A percentile compares a stretch with the other conserved stretches of the same genome.
Conservation (phyloP, 345 rosid genomes). For the Brassica incana region DNA sequence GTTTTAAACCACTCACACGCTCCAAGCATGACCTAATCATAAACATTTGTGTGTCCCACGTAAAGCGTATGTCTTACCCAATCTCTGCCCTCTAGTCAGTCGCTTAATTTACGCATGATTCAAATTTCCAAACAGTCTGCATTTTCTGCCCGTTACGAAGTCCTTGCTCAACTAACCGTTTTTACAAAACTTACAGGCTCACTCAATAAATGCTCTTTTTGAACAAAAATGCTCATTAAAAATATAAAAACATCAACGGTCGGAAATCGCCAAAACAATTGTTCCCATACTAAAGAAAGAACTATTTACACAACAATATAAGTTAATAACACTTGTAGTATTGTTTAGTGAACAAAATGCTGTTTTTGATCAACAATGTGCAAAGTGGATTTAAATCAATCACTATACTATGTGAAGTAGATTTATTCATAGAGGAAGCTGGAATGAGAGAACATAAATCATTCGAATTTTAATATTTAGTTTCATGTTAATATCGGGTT, state of each 20-base stretch:
- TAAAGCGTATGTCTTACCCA: background rate
- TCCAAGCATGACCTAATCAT: slow-evolving; percentile 11
- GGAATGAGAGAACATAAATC: background rate
- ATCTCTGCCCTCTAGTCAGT: background rate
- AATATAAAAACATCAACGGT: background rate
- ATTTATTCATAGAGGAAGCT: background rate
- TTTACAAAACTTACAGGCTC: background rate
- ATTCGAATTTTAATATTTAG: background rate
- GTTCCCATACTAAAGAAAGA: background rate
- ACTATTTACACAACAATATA: background rate
- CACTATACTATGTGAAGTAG: background rate
- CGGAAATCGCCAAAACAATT: background rate
- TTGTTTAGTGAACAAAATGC: background rate
- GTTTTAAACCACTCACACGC: background rate
- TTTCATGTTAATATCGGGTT: background rate
- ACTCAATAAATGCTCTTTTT: slow-evolving; percentile 14
- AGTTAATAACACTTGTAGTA: background rate
- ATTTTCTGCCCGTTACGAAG: slow-evolving; percentile 33
- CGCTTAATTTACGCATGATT: slow-evolving; percentile 2
- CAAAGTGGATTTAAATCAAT: background rate
- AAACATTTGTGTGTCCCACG: slow-evolving; percentile 2
- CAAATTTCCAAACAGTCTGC: background rate
- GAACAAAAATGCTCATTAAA: no score
- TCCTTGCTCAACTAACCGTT: slow-evolving; percentile 25
- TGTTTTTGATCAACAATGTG: background rate